A percentile compares a stretch with the other conserved stretches of the same genome.
Evolutionary conservation across 495 filamentous ascomycete species (phyloP).

Genomic region (Talaromyces borbonicus): DNA sequence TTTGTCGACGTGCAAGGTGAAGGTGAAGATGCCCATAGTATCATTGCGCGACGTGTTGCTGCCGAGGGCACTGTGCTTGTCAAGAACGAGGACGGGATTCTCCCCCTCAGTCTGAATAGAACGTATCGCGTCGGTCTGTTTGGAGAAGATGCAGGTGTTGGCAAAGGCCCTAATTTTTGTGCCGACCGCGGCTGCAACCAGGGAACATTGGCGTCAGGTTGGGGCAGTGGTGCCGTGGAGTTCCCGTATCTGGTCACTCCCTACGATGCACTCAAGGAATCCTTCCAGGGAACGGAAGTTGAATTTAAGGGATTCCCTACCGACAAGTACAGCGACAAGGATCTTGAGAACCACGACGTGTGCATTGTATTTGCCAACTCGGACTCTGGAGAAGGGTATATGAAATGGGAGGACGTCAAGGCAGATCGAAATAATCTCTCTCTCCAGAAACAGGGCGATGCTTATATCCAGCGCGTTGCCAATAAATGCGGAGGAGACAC

Average conservation of each 20-base stretch:
- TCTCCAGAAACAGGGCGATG: slow-evolving; percentile 68
- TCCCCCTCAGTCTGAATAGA: slow-evolving; percentile 51
- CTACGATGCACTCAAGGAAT: slow-evolving; percentile 49
- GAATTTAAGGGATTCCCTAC: slow-evolving; percentile 49
- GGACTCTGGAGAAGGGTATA: slow-evolving; percentile 56
- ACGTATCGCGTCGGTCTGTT: slow-evolving; percentile 63
- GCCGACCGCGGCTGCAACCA: slow-evolving; percentile 69
- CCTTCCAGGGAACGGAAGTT: slow-evolving; percentile 51
- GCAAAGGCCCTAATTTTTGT: slow-evolving; percentile 66
- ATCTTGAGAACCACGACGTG: slow-evolving; percentile 46
- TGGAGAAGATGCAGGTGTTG: slow-evolving; percentile 70
- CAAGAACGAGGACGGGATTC: slow-evolving; percentile 57
- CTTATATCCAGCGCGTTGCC: slow-evolving; percentile 62
- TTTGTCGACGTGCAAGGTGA: slow-evolving; percentile 60
- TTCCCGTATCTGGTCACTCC: slow-evolving; percentile 76
- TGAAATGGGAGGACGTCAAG: slow-evolving; percentile 48
- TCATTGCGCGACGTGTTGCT: slow-evolving; percentile 61
- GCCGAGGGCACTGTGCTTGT: slow-evolving; percentile 79
- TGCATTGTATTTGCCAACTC: slow-evolving; percentile 56
- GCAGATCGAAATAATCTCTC: slow-evolving; percentile 80
- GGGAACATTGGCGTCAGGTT: slow-evolving; percentile 76
- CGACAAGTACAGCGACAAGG: slow-evolving; percentile 40
- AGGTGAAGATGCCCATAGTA: slow-evolving; percentile 54
- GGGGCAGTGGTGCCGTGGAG: slow-evolving; percentile 84
- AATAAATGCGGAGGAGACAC: slow-evolving; percentile 55